These are phyloP conservation scores for Boletus pseudopeckii DNA, from an alignment of 768 basidiomycete genomes.

Conservation along the genomic window DNA sequence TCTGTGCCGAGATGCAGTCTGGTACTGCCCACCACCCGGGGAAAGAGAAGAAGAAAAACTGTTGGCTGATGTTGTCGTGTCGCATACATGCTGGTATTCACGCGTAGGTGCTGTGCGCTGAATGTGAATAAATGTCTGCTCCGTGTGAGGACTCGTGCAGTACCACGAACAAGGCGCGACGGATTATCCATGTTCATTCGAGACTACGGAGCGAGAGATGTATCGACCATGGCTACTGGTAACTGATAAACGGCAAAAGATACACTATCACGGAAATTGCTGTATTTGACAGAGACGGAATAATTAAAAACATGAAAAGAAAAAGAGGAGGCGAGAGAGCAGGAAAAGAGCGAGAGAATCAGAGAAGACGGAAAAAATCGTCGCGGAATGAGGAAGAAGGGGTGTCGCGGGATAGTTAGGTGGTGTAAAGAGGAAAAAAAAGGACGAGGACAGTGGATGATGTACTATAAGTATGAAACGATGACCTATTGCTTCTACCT, in stretches of 20 bases:
- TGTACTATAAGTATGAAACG: slow-evolving; percentile 17
- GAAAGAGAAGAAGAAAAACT: background rate
- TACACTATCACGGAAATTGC: slow-evolving; percentile 16
- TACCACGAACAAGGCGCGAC: background rate
- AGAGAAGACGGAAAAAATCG: background rate
- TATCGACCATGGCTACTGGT: background rate
- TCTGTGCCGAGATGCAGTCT: background rate
- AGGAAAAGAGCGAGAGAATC: background rate
- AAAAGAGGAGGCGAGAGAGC: background rate
- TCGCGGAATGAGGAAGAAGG: background rate
- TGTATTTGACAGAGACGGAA: slow-evolving; percentile 7
- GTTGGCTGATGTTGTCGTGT: background rate
- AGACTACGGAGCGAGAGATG: background rate
- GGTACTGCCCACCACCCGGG: background rate
- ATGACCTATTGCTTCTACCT: slow-evolving; percentile 2
- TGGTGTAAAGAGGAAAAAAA: background rate
- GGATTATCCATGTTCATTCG: slow-evolving; percentile 4
- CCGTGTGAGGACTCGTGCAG: no score
- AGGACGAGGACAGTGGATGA: background rate
- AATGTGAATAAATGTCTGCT: background rate
- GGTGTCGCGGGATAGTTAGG: slow-evolving; percentile 14
- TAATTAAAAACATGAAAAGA: background rate
- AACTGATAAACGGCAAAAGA: slow-evolving; percentile 7
- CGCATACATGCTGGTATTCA: no score
- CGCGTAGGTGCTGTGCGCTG: background rate